Conservation (phyloP, 768 basidiomycete species). For the Pleurotus tuoliensis region DNA sequence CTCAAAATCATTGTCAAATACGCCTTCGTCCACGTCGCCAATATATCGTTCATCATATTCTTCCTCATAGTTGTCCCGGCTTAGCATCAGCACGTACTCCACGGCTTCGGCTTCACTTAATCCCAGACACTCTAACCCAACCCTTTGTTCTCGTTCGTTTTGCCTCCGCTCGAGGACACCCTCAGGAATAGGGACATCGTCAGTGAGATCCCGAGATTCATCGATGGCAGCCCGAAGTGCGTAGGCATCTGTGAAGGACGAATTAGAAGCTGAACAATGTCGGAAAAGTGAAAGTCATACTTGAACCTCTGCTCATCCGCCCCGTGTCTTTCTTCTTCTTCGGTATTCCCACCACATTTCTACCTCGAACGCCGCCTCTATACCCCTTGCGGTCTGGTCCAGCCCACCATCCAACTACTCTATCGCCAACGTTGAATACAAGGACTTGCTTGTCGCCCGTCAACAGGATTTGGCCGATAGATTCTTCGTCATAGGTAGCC, state of each 20-base stretch:
- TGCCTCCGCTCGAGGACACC: conserved; percentile 48
- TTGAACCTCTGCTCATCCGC: conserved; percentile 37
- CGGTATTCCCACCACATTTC: conserved; percentile 18
- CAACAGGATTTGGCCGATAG: conserved; percentile 56
- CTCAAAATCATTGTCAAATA: conserved; percentile 56
- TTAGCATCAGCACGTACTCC: conserved; percentile 82
- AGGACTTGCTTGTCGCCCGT: conserved; percentile 49
- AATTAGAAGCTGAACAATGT: not conserved
- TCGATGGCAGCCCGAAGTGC: conserved; percentile 60
- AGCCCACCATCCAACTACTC: conserved; percentile 67
- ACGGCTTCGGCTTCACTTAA: conserved; percentile 71
- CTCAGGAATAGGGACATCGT: not conserved
- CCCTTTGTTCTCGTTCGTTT: conserved; percentile 52
- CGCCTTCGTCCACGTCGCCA: conserved; percentile 42
- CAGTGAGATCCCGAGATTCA: conserved; percentile 40
- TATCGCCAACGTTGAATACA: conserved; percentile 55
- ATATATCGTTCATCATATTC: conserved; percentile 13
- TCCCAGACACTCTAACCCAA: conserved; percentile 58
- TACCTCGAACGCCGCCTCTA: conserved; percentile 29
- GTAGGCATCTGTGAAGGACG: conserved; percentile 44
- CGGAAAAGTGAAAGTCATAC: conserved; percentile 29
- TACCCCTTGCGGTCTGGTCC: conserved; percentile 34
- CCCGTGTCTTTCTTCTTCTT: conserved; percentile 31
- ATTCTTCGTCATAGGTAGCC: conserved; percentile 26
- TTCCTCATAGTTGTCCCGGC: conserved; percentile 63